Conservation (phyloP, 2,329 filamentous ascomycete species). For the Arthroderma sp. region DNA sequence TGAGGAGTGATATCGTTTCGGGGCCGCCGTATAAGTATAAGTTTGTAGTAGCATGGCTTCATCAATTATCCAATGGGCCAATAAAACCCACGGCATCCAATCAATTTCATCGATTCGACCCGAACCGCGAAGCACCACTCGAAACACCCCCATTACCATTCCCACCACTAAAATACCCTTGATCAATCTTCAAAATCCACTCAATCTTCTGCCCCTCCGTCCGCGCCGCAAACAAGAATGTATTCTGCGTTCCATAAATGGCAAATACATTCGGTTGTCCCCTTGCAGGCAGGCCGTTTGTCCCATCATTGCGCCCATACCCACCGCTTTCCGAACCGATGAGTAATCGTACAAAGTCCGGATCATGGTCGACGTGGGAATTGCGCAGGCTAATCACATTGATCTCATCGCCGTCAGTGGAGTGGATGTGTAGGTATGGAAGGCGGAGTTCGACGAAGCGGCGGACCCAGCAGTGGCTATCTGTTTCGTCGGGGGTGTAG, state of each 20-base stretch:
- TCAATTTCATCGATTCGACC: no score
- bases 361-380: conserved; percentile 81
- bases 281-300: conserved; percentile 23
- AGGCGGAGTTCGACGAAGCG: conserved; percentile 84
- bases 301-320: conserved; percentile 17
- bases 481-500: conserved; percentile 64
- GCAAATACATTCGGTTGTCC: conserved; percentile 68
- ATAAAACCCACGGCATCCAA: no score
- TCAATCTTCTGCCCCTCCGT: conserved; percentile 88
- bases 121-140: no score
- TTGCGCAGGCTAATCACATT: conserved; percentile 80
- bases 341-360: conserved; percentile 69
- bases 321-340: conserved; percentile 32
- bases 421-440: conserved; percentile 86
- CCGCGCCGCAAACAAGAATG: conserved; percentile 82
- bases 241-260: conserved; percentile 86
- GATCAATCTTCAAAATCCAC: conserved; percentile 92
- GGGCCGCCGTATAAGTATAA: no score
- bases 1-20: no score
- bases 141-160: background rate
- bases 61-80: no score
- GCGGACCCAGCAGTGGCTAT: conserved; percentile 71
- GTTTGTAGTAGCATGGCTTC: no score
- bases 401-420: conserved; percentile 77
- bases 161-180: conserved; percentile 47